phyloP scores from a whole-genome alignment of 2,329 filamentous ascomycete genomes.

The Thermothelomyces thermophilus region DNA sequence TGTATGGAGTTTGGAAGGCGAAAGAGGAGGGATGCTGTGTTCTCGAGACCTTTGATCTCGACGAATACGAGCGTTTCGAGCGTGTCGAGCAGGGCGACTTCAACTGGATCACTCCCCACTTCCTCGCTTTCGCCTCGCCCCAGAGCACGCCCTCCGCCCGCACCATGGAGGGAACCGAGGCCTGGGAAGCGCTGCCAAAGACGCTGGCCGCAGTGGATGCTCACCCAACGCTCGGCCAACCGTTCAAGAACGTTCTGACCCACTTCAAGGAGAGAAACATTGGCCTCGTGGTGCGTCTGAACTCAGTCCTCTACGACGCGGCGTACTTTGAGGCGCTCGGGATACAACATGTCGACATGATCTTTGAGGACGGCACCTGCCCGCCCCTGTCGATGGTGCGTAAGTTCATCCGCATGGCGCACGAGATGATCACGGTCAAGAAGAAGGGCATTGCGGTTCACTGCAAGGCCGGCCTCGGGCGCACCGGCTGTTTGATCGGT shows the following conservation, averaged over 20 bases:
- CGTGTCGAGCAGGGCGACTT: conserved; percentile 97
- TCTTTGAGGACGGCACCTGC: conserved; percentile 97
- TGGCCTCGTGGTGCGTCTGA: conserved; percentile 87
- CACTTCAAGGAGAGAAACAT: conserved; percentile 87
- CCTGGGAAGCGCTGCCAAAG: conserved; percentile 68
- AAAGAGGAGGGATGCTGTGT: conserved; percentile 93
- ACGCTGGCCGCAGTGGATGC: conserved; percentile 66
- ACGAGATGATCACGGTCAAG: conserved; percentile 86
- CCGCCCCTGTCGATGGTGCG: conserved; percentile 82
- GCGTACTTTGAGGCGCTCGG: conserved; percentile 96
- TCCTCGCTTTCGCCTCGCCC: conserved; percentile 93
- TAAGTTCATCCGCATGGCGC: conserved; percentile 90
- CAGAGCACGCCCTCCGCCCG: conserved; percentile 72
- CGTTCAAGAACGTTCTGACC: conserved; percentile 91
- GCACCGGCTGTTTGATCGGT: conserved; percentile 92
- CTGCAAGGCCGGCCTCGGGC: conserved; percentile 93
- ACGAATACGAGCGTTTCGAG: conserved; percentile 95
- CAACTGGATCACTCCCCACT: conserved; percentile 96
- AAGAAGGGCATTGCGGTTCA: conserved; percentile 94
- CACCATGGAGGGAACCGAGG: conserved; percentile 64
- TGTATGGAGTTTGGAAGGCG: conserved; percentile 97
- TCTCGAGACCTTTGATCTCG: conserved; percentile 87
- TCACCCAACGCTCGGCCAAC: conserved; percentile 64
- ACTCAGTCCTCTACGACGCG: conserved; percentile 91
- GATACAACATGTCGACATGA: conserved; percentile 97